Evolutionary conservation across 208 protist genomes (phyloP), one percentile per base, ranked within the genome.

Genomic region (Leishmania lainsoni): DNA sequence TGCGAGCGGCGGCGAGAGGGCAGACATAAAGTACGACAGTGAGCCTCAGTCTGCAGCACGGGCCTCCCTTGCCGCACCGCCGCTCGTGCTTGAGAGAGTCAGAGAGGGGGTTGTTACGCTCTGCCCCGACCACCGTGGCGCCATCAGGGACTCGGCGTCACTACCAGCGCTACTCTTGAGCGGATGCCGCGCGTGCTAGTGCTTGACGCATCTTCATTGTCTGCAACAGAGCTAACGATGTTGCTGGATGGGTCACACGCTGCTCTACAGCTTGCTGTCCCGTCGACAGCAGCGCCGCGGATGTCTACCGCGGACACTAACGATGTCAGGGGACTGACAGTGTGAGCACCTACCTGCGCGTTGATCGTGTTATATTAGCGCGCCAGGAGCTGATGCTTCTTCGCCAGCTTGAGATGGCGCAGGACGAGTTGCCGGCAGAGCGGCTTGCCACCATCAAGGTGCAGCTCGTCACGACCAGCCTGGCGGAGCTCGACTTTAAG

Each of bases 351-450:
- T 39, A 17, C 10, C 61, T 80, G 26, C 51, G 58, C 48, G 76
- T 81, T n/a, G 72, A 81, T 32, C 90, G 90, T 2, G 66, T 97
- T 35, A 54, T 96, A 42, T 54, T 97, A 5, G 76, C 88, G 20
- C 80, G 86, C 52, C 87, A 89, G 78, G 81, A 87, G 20, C 78
- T 96, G 8, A 74, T 79, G 16, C 65, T 94, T 22, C 68, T 97
- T 20, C 88, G 94, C 0, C 66, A 91, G 84, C 77, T 97, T 6
- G 92, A 97, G 86, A 91, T 87, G 85, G 84, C 86, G 35, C 92
- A 96, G 58, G 92, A 97, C 70, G 84, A 78, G 29, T 75, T 95
- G 52, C 72, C 78, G 5, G 79, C 73, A 12, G 51, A 63, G 71
- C 66, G 78, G n/a, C 74, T 93, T 49, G 52, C 66, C 22, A 0